Evolutionary conservation across 2,329 filamentous ascomycete genomes (phyloP).

Genomic region (Trichoderma sp.): DNA sequence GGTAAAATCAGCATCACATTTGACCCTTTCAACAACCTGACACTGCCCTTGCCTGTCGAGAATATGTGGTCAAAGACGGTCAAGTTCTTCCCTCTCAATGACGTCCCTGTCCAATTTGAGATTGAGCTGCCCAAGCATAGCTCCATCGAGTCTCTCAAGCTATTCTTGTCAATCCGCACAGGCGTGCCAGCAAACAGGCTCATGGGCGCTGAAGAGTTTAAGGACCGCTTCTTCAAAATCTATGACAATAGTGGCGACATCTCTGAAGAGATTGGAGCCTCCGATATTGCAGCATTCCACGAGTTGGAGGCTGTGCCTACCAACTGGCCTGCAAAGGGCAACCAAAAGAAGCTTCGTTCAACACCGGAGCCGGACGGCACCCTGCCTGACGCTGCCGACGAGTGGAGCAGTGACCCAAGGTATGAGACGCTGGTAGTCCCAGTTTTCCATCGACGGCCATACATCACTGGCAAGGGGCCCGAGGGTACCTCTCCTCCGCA

Average conservation of each 20-base stretch:
- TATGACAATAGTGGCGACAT: constrained; percentile 72
- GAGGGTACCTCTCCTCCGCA: constrained; percentile 55
- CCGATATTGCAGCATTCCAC: constrained; percentile 69
- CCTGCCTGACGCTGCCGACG: constrained; percentile 42
- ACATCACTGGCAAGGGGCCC: constrained; percentile 38
- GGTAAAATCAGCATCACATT: constrained; percentile 98
- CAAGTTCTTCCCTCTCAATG: constrained; percentile 76
- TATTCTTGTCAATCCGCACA: constrained; percentile 68
- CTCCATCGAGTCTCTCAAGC: constrained; percentile 69
- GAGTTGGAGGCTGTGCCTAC: constrained; percentile 81
- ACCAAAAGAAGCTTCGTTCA: constrained; percentile 53
- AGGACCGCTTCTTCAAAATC: constrained; percentile 82
- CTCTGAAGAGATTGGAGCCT: constrained; percentile 70
- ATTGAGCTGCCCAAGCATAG: constrained; percentile 81
- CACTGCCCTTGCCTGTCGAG: constrained; percentile 85
- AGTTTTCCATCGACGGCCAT: constrained; percentile 63
- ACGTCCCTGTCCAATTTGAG: constrained; percentile 69
- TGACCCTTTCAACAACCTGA: constrained; percentile 94
- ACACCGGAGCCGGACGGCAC: constrained; percentile 53
- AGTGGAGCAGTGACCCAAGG: constrained; percentile 61
- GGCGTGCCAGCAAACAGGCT: constrained; percentile 67
- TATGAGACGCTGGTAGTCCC: constrained; percentile 72
- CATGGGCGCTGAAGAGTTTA: constrained; percentile 83
- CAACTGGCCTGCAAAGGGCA: constrained; percentile 67
- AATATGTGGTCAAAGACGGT: constrained; percentile 77